Conservation (phyloP, 495 filamentous ascomycete species). For the Amphirosellinia nigrospora region DNA sequence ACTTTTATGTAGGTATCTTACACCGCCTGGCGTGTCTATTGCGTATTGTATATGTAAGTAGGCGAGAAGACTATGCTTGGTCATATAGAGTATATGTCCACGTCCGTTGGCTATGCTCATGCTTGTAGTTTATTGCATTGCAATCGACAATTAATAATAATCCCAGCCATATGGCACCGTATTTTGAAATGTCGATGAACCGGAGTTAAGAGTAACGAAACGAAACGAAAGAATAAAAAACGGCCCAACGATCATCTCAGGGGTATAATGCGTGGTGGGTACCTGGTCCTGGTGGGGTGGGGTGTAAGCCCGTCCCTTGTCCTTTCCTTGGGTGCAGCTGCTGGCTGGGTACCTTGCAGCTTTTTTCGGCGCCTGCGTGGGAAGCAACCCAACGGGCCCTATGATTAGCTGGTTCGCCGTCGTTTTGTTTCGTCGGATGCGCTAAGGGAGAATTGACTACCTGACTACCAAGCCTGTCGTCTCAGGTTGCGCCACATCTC, state of each 20-base stretch:
- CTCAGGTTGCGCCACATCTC: slow-evolving; percentile 19
- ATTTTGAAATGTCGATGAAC: neutral
- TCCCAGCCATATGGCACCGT: neutral
- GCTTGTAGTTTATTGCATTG: neutral
- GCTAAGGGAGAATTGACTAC: too few species aligned
- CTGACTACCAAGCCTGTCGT: neutral
- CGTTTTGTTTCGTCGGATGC: slow-evolving; percentile 15
- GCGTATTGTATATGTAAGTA: neutral
- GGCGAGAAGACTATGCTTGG: neutral
- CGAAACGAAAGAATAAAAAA: neutral
- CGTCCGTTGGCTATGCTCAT: neutral
- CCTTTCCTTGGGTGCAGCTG: slow-evolving; percentile 4
- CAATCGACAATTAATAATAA: neutral
- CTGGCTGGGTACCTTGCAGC: slow-evolving; percentile 15
- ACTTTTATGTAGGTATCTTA: neutral
- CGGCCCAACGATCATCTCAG: slow-evolving; percentile 1
- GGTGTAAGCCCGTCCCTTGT: slow-evolving; percentile 3
- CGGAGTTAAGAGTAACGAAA: neutral
- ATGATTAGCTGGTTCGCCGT: neutral
- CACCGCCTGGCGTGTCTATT: neutral
- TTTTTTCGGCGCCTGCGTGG: neutral
- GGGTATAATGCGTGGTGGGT: neutral
- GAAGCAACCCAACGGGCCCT: neutral
- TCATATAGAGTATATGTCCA: too few species aligned
- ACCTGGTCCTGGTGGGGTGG: neutral